Percentiles rank a stretch among this genome's conserved stretches.
These are phyloP conservation scores for Gymnopilus junonius DNA, from an alignment of 768 basidiomycete genomes.

Conservation along the genomic window DNA sequence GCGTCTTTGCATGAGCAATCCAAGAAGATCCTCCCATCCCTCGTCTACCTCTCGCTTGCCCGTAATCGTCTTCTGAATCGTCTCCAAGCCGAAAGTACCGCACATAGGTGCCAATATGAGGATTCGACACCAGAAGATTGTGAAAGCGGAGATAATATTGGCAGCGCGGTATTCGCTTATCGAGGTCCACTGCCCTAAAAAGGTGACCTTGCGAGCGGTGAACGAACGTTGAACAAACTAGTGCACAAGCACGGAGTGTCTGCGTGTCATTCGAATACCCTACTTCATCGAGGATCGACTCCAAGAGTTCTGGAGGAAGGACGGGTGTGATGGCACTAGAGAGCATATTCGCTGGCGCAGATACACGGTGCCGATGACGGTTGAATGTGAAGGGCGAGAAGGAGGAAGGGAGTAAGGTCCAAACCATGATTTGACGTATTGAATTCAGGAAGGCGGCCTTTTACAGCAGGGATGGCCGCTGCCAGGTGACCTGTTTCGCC, in stretches of 20 bases:
- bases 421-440: background rate
- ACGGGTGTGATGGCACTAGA: constrained; percentile 1
- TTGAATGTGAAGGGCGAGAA: background rate
- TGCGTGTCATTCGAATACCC: constrained; percentile 12
- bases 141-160: constrained; percentile 20
- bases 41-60: background rate
- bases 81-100: constrained; percentile 24
- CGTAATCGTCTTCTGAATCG: constrained; percentile 23
- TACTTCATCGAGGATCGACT: constrained; percentile 25
- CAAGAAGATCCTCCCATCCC: constrained; percentile 3
- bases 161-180: constrained; percentile 13
- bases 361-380: background rate
- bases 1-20: constrained; percentile 12
- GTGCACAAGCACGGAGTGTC: constrained; percentile 20
- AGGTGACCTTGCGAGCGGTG: constrained; percentile 22
- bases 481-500: background rate
- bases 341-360: background rate
- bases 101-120: constrained; percentile 23
- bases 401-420: background rate
- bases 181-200: constrained; percentile 22
- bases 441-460: background rate
- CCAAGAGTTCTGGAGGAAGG: constrained; percentile 24
- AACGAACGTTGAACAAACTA: constrained; percentile 21
- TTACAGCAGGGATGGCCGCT: background rate
- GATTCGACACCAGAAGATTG: constrained; percentile 18